Evolutionary conservation across 2,329 filamentous ascomycete genomes (phyloP), one percentile per base, ranked within the genome.

Genomic region (Purpureocillium lavendulum): DNA sequence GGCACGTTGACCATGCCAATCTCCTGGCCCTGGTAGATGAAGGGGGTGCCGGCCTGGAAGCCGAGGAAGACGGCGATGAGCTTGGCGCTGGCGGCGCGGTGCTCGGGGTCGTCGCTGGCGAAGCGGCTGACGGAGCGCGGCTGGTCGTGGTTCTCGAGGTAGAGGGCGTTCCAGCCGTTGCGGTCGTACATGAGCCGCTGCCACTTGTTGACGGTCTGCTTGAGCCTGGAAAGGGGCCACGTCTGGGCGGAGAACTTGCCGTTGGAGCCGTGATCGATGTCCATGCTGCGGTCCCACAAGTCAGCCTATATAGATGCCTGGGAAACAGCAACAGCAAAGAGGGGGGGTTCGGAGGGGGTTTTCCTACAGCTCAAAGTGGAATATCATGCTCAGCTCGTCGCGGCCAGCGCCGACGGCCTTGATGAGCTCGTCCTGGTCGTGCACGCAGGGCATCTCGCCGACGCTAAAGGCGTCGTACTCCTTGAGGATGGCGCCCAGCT

Each of bases 21-120:
- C 57, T 84, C 80, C 53, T 84, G 77, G 11, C 80, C 80, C 54
- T 84, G 80, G 52, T 82, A 84, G n/a, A 84, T 60, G 50, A 80
- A 84, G 0, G 78, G 66, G 0, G 80, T 82, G 13, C 80, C 80
- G 2, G 73, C 67, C 45, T 80, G 73, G 36, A 77, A 64, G 3
- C 64, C 67, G 42, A 78, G 64, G 44, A 80, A 68, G 8, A 73
- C 64, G 15, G 77, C 71, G 13, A 83, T 60, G 58, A 82, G 69
- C 58, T 82, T 82, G 9, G 72, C 73, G 14, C 73, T 71, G 7
- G 61, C 53, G 8, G 58, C 56, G 9, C 75, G 66, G 47, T 71
- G 58, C 48, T 69, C 59, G 4, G 71, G 68, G n/a, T 60, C 60
- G 29, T 75, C 70, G 33, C 65, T 60, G 6, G 65, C 65, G 43